phyloP scores from a whole-genome alignment of 1,284 basidiomycete species.

The Rhodotorula sp. region DNA sequence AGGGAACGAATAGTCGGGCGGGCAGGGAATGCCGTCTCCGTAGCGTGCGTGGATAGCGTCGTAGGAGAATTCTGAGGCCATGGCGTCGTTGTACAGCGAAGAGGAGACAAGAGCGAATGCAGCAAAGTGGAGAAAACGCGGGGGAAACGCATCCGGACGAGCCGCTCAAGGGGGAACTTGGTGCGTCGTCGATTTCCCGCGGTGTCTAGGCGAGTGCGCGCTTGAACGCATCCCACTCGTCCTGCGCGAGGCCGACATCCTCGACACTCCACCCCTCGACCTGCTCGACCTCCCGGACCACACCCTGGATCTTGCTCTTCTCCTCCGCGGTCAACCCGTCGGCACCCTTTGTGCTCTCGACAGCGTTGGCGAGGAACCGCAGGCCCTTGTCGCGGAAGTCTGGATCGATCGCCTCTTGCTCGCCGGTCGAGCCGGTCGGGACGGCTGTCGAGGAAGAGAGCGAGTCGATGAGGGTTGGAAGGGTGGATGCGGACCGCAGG shows the following conservation, averaged over 20 bases:
- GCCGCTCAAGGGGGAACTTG: too few relatives aligned
- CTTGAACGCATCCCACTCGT: slow-evolving; percentile 42
- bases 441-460: slow-evolving; percentile 37
- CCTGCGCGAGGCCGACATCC: slow-evolving; percentile 38
- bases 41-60: slow-evolving; percentile 4
- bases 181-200: not conserved
- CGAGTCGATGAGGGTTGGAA: slow-evolving; percentile 47
- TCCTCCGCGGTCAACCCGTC: slow-evolving; percentile 44
- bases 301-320: slow-evolving; percentile 43
- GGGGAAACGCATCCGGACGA: not conserved
- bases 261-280: slow-evolving; percentile 37
- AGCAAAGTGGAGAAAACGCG: not conserved
- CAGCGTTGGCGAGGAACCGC: slow-evolving; percentile 55
- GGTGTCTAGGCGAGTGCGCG: slow-evolving; percentile 12
- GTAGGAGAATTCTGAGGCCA: slow-evolving; percentile 19
- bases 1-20: slow-evolving; percentile 33
- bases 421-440: slow-evolving; percentile 68
- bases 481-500: slow-evolving; percentile 49
- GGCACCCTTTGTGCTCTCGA: slow-evolving; percentile 35
- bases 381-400: slow-evolving; percentile 80
- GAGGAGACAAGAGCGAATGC: not conserved
- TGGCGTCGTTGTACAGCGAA: not conserved
- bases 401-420: slow-evolving; percentile 61
- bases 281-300: slow-evolving; percentile 46
- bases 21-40: slow-evolving; percentile 28